Evolutionary conservation across 106 monocot species (phyloP).

Genomic region (Gastrodia elata): DNA sequence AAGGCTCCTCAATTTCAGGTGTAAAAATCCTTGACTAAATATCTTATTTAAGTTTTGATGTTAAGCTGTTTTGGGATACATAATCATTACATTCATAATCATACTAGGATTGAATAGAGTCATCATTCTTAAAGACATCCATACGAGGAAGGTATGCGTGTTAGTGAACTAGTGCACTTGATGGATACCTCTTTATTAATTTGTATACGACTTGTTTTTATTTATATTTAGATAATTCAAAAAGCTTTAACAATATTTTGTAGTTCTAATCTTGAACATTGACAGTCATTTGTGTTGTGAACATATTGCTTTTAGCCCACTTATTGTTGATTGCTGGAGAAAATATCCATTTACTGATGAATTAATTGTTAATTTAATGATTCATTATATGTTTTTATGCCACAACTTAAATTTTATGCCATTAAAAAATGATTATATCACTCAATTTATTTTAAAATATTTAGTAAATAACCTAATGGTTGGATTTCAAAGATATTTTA

Average conservation of each 20-base stretch:
- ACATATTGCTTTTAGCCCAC: too few species aligned
- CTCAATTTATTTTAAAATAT: too few species aligned
- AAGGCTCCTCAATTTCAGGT: neutral
- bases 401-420: too few species aligned
- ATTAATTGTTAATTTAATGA: too few species aligned
- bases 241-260: neutral
- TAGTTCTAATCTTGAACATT: neutral
- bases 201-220: neutral
- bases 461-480: too few species aligned
- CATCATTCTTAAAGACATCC: neutral
- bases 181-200: neutral
- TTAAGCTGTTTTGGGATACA: neutral
- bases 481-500: too few species aligned
- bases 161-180: neutral
- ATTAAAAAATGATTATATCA: too few species aligned
- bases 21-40: neutral
- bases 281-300: too few species aligned
- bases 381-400: too few species aligned
- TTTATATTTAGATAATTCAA: neutral
- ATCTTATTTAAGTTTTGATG: neutral
- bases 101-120: too few species aligned
- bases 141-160: neutral
- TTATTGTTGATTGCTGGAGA: too few species aligned
- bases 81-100: neutral
- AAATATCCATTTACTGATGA: too few species aligned